These are phyloP conservation scores for Globisporangium splendens DNA, from an alignment of 352 stramenopile genomes.

Conservation along the genomic window DNA sequence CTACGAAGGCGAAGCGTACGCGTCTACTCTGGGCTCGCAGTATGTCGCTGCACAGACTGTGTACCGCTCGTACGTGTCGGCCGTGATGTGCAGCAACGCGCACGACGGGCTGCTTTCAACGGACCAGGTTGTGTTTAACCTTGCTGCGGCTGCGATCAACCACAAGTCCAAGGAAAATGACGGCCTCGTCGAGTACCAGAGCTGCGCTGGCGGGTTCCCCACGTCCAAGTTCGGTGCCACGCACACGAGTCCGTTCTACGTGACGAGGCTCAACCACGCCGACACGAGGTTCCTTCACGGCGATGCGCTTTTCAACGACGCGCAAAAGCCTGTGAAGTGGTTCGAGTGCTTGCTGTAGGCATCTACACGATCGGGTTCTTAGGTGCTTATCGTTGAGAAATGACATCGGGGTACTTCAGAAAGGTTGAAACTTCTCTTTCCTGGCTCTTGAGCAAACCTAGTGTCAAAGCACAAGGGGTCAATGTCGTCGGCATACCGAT, in stretches of 20 bases:
- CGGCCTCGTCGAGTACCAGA: slow-evolving; percentile 49
- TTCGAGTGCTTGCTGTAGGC: too few relatives aligned
- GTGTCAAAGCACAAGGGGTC: too few relatives aligned
- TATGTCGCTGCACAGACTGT: too few relatives aligned
- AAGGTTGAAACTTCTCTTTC: too few relatives aligned
- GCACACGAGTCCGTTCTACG: slow-evolving; percentile 49
- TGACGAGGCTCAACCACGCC: slow-evolving; percentile 57
- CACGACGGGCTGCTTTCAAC: slow-evolving; percentile 34
- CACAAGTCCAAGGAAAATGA: slow-evolving; percentile 21
- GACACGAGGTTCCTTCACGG: slow-evolving; percentile 61
- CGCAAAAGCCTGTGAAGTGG: slow-evolving; percentile 58
- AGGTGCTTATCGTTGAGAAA: too few relatives aligned
- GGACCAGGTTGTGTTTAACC: slow-evolving; percentile 25
- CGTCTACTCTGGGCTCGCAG: too few relatives aligned
- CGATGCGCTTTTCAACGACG: slow-evolving; percentile 39
- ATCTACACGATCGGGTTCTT: too few relatives aligned
- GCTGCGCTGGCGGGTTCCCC: slow-evolving; percentile 38
- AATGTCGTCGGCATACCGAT: too few relatives aligned
- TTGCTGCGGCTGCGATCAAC: slow-evolving; percentile 9
- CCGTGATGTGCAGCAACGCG: slow-evolving; percentile 24
- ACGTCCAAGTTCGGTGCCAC: slow-evolving; percentile 28
- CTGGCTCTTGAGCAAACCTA: too few relatives aligned
- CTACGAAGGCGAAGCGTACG: too few relatives aligned
- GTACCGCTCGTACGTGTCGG: too few relatives aligned
- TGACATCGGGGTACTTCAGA: too few relatives aligned